Percentiles rank a stretch among this genome's conserved stretches.
phyloP scores from a whole-genome alignment of 352 stramenopile species.

The Phytopythium chamaehyphon region DNA sequence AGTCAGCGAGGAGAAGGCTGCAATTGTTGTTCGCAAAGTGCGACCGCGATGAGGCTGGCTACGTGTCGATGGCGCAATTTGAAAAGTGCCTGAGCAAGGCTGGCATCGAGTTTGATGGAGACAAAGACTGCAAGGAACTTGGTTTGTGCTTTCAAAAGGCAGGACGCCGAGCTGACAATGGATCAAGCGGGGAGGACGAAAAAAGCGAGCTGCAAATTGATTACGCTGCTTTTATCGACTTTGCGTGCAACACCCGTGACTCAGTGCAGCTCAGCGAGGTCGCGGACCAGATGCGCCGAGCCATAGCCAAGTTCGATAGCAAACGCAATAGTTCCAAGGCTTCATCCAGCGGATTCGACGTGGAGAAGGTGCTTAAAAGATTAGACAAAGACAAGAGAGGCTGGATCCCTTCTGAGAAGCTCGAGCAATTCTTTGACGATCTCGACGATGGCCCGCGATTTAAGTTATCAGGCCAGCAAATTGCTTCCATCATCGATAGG shows the following conservation, averaged over 20 bases:
- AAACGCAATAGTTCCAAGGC: conserved; percentile 24
- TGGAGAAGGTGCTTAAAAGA: conserved; percentile 36
- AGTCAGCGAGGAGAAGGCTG: conserved; percentile 33
- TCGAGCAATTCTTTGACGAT: conserved; percentile 20
- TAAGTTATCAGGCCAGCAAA: conserved; percentile 25
- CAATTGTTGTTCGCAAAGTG: conserved; percentile 49
- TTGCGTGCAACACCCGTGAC: conserved; percentile 61
- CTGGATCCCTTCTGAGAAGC: conserved; percentile 46
- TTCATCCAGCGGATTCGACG: conserved; percentile 36
- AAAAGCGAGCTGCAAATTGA: conserved; percentile 27
- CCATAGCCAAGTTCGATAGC: conserved; percentile 50
- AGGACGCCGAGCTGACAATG: conserved; percentile 4
- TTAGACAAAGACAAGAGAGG: conserved; percentile 52
- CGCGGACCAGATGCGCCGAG: conserved; percentile 33
- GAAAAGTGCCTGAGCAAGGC: conserved; percentile 55
- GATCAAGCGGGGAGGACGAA: conserved; percentile 8
- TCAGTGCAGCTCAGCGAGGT: conserved; percentile 57
- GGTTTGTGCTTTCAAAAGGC: conserved; percentile 33
- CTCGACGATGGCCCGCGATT: conserved; percentile 34
- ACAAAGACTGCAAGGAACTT: conserved; percentile 28
- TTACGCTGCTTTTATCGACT: conserved; percentile 59
- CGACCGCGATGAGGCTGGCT: conserved; percentile 29
- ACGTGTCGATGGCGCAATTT: conserved; percentile 39
- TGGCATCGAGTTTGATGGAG: conserved; percentile 40
- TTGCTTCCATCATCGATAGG: conserved; percentile 34